Evolutionary conservation across 306 rosid species (phyloP).

Genomic region (Elaeagnus macrophylla): DNA sequence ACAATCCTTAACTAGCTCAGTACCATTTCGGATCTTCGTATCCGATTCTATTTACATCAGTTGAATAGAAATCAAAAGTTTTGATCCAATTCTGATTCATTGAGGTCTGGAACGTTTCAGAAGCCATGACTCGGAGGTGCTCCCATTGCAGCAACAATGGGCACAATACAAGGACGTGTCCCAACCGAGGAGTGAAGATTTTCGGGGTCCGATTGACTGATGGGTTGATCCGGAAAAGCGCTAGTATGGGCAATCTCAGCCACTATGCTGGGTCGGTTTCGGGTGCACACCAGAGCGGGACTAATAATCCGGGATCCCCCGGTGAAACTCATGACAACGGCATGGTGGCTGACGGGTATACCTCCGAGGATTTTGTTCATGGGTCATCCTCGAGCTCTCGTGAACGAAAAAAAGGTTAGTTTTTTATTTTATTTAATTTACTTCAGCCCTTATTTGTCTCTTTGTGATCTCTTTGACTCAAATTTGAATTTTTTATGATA

Average conservation of each 20-base stretch:
- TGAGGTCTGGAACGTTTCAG: too few relatives aligned
- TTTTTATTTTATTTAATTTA: constrained; percentile 6
- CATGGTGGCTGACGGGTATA: constrained; percentile 65
- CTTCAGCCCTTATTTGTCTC: constrained; percentile 1
- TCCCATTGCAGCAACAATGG: constrained; percentile 99
- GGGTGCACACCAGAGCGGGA: constrained; percentile 25
- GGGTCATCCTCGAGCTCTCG: constrained; percentile 90
- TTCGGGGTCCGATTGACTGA: constrained; percentile 93
- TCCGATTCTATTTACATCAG: too few relatives aligned
- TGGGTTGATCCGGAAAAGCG: constrained; percentile 92
- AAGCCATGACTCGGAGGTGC: constrained; percentile 80
- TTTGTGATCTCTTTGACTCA: not conserved
- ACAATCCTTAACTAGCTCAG: too few relatives aligned
- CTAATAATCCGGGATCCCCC: constrained; percentile 66
- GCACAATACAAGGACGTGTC: constrained; percentile 92
- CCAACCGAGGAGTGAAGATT: constrained; percentile 88
- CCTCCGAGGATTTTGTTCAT: constrained; percentile 93
- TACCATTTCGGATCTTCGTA: too few relatives aligned
- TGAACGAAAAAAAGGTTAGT: constrained; percentile 85
- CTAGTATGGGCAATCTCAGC: constrained; percentile 91
- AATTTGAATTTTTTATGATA: not conserved
- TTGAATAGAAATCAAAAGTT: too few relatives aligned
- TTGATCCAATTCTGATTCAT: too few relatives aligned
- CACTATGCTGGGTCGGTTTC: constrained; percentile 61
- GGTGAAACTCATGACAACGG: constrained; percentile 72